Evolutionary conservation across 345 rosid genomes (phyloP), one percentile per base, ranked within the genome.

Genomic region (Ricinus communis): DNA sequence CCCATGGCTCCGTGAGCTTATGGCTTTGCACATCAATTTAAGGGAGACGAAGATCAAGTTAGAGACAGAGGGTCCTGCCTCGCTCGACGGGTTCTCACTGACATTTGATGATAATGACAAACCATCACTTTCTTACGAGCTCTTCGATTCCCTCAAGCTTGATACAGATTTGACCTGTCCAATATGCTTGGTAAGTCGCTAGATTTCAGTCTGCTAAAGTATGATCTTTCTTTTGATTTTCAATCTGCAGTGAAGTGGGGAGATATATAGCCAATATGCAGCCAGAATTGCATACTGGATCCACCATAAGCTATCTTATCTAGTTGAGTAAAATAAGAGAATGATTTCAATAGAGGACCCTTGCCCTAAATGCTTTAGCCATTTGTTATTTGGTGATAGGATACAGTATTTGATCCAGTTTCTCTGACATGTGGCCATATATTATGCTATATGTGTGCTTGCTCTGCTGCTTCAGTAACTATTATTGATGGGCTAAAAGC

Each of bases 381-480:
- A 2, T 33, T 33, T 33, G 38, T 33, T 59, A n/a, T 24, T 24
- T 61, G 65, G 28, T 67, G 64, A 69, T 91, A 91, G 98, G 97
- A 94, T 22, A 87, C 93, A 0, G 96, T 94, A 51, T 94, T 94
- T 68, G 96, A 94, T 84, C 86, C 97, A 24, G 91, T 94, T 69
- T 83, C 97, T 63, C 83, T 94, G 52, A 80, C 88, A 12, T 94
- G 97, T n/a, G 97, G 97, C 74, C 98, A 94, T 76, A 94, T 91
- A 75, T 91, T 87, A 80, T 91, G 98, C 87, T 83, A 86, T 76
- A 83, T 87, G 81, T 94, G 98, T 76, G 93, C 97, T 78, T 94
- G 96, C 81, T 87, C 96, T 57, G 93, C 98, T 84, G 97, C 97
- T 70, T 85, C 95, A 5, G 91, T 94, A 60, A 91, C 74, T 24